Evolutionary conservation across 2,329 filamentous ascomycete genomes (phyloP), one percentile per base, ranked within the genome.

Genomic region (Fusarium odoratissimum): DNA sequence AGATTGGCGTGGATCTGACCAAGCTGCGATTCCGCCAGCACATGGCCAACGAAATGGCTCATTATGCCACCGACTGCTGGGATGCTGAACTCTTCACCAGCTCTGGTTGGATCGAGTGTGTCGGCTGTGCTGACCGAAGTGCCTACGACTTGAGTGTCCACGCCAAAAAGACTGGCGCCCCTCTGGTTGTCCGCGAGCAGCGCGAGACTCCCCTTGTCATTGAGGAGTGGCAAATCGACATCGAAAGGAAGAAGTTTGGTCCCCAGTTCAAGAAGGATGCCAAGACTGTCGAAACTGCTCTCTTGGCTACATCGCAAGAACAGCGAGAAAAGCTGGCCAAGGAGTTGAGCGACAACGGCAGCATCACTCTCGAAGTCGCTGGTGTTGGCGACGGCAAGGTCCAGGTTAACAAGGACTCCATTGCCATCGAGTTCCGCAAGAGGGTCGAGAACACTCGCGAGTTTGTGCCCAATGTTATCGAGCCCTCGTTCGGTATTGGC

Each of bases 21-120:
- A 99, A 98, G 87, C 89, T 98, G 77, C 93, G 96, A 60, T 98
- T 98, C 89, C 91, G 96, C 79, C 96, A 99, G 84, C 96, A 99
- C 84, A 98, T 99, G 95, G 85, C 84, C 67, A 90, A 90, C 77
- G 88, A 90, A 79, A 90, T 90, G 88, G 89, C 96, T 21, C 96
- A 99, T 84, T 99, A 99, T 81, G 96, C 96, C 51, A 89, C 91
- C 62, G 96, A 99, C 85, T 99, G 96, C 86, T 98, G 96, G 96
- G 96, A 99, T 83, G 95, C 95, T 19, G 96, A 99, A 83, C 86
- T 99, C 61, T 87, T 93, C 71, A 98, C 94, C 64, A 95, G 93
- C 69, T 95, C 95, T 79, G 96, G 96, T 81, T 99, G 96, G 96
- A 93, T 98, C 72, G 96, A 99, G 86, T 98, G 95, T 82, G 95